phyloP scores from a whole-genome alignment of 305 asterid species.

The Striga hermonthica region DNA sequence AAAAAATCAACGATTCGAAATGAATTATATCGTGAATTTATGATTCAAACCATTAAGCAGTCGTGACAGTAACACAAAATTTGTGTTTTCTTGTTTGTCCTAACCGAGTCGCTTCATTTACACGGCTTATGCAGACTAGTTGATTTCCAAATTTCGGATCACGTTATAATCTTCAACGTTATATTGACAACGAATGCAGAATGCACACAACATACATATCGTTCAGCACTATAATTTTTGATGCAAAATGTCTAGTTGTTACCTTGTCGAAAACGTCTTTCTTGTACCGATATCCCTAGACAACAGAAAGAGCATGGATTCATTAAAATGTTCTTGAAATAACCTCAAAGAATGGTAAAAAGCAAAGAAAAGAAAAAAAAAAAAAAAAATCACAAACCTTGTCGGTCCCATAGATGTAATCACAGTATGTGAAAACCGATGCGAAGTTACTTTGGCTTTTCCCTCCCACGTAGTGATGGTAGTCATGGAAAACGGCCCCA shows the following conservation, averaged over 20 bases:
- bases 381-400: slow-evolving; percentile 42
- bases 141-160: neutral
- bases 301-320: slow-evolving; percentile 2
- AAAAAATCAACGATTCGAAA: neutral
- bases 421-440: slow-evolving; percentile 73
- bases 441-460: slow-evolving; percentile 73
- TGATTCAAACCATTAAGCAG: neutral
- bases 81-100: neutral
- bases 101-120: neutral
- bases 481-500: slow-evolving; percentile 73
- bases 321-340: neutral
- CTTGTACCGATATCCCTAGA: slow-evolving; percentile 57
- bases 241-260: slow-evolving; percentile 11
- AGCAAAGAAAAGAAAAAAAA: neutral
- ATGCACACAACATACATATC: too few relatives aligned
- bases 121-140: too few relatives aligned
- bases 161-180: neutral
- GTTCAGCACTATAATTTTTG: neutral
- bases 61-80: neutral
- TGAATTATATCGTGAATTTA: neutral
- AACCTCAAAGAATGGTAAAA: neutral
- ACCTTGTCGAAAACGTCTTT: slow-evolving; percentile 56
- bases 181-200: neutral
- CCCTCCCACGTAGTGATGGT: slow-evolving; percentile 70
- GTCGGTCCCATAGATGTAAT: slow-evolving; percentile 63